Conservation (phyloP, 2,329 filamentous ascomycete species). For the Cercospora brassicicola region DNA sequence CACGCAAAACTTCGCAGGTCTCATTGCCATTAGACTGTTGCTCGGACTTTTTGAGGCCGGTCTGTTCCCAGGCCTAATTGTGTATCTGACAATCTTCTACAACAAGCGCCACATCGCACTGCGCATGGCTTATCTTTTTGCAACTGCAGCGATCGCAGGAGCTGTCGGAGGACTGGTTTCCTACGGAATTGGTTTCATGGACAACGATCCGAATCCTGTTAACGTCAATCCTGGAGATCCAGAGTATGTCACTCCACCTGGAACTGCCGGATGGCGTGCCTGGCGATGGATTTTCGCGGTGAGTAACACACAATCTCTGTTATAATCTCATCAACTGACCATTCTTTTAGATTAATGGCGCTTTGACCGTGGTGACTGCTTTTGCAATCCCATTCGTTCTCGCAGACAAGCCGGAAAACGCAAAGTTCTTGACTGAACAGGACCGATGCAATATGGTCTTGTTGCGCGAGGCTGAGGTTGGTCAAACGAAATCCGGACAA, state of each 20-base stretch:
- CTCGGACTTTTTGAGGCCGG: conserved; percentile 25
- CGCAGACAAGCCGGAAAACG: conserved; percentile 64
- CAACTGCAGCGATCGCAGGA: conserved; percentile 67
- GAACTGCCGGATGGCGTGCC: conserved; percentile 43
- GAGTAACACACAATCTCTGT: conserved; percentile 29
- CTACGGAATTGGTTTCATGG: conserved; percentile 70
- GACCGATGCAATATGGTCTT: conserved; percentile 60
- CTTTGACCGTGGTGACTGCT: conserved; percentile 56
- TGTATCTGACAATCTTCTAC: conserved; percentile 73
- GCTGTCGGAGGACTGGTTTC: conserved; percentile 70
- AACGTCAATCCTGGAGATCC: not conserved
- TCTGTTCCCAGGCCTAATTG: conserved; percentile 13
- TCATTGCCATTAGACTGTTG: conserved; percentile 17
- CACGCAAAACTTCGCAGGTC: conserved; percentile 12
- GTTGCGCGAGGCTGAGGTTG: conserved; percentile 52
- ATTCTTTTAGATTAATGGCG: conserved; percentile 50
- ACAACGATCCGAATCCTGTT: conserved; percentile 35
- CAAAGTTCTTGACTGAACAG: conserved; percentile 58
- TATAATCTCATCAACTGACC: not conserved
- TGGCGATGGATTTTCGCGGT: conserved; percentile 68
- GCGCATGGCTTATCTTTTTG: conserved; percentile 71
- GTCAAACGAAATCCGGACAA: conserved; percentile 44
- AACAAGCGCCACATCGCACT: conserved; percentile 69
- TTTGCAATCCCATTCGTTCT: conserved; percentile 57
- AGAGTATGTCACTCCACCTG: not conserved